Evolutionary conservation across 2,329 filamentous ascomycete species (phyloP).

Genomic region (Diaporthe citrichinensis): DNA sequence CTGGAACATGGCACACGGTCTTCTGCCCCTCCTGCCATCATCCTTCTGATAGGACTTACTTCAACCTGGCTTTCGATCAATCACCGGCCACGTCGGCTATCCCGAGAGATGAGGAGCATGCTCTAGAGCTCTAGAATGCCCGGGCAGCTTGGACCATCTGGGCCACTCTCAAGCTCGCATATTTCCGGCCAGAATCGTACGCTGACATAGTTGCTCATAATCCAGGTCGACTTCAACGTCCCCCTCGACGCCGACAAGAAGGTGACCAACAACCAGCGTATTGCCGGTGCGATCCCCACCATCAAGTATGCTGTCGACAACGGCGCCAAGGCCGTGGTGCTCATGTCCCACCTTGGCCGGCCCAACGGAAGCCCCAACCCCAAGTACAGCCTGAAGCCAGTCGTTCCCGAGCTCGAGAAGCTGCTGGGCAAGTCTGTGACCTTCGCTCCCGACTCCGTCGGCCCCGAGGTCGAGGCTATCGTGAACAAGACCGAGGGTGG

Average conservation of each 20-base stretch:
- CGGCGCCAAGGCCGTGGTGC: constrained; percentile 90
- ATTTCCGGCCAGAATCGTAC: constrained; percentile 2
- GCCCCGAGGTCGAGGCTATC: constrained; percentile 88
- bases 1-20: background rate
- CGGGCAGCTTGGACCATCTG: background rate
- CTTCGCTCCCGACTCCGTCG: constrained; percentile 92
- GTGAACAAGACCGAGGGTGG: constrained; percentile 87
- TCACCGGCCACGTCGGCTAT: background rate
- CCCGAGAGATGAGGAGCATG: background rate
- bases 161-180: background rate
- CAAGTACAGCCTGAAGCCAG: constrained; percentile 96
- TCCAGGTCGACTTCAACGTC: constrained; percentile 98
- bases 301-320: constrained; percentile 95
- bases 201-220: constrained; percentile 42
- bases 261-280: constrained; percentile 98
- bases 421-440: constrained; percentile 86
- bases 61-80: background rate
- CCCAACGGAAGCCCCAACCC: constrained; percentile 90
- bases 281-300: constrained; percentile 93
- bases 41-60: background rate
- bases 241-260: constrained; percentile 94
- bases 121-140: background rate
- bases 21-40: background rate
- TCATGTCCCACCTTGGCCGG: constrained; percentile 99
- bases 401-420: constrained; percentile 93